phyloP scores from a whole-genome alignment of 495 filamentous ascomycete species.

The Aspergillus sclerotiicarbonarius region DNA sequence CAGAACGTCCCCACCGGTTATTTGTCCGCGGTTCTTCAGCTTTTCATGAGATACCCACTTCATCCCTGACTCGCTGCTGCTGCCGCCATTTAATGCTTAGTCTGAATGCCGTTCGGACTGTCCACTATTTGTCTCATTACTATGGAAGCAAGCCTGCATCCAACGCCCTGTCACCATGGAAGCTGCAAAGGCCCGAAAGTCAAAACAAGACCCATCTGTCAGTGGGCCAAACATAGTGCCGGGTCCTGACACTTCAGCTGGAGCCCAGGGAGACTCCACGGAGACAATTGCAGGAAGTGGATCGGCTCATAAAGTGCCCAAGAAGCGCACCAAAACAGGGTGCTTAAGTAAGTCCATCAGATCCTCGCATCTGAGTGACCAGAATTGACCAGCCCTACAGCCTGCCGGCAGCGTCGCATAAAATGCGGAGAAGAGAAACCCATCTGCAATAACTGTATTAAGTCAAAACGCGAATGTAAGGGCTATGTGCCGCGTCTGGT shows the following conservation, averaged over 20 bases:
- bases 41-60: too few species aligned
- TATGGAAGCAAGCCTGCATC: constrained; percentile 15
- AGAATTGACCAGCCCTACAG: constrained; percentile 38
- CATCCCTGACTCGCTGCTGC: too few species aligned
- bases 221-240: constrained; percentile 1
- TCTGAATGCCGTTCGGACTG: too few species aligned
- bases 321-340: constrained; percentile 91
- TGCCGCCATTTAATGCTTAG: too few species aligned
- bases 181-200: constrained; percentile 11
- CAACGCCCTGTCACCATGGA: constrained; percentile 13
- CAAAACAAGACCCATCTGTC: constrained; percentile 1
- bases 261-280: background rate
- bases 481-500: constrained; percentile 91
- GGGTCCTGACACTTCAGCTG: background rate
- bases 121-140: background rate
- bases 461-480: constrained; percentile 90
- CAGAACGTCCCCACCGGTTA: too few species aligned
- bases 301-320: constrained; percentile 27
- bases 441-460: constrained; percentile 87
- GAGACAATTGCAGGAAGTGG: constrained; percentile 16
- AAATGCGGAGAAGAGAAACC: constrained; percentile 97
- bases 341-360: constrained; percentile 73
- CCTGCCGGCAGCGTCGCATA: constrained; percentile 91
- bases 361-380: background rate
- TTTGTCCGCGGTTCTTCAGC: too few species aligned